Evolutionary conservation across 768 basidiomycete genomes (phyloP).

Genomic region (Leccinum rimulosum): DNA sequence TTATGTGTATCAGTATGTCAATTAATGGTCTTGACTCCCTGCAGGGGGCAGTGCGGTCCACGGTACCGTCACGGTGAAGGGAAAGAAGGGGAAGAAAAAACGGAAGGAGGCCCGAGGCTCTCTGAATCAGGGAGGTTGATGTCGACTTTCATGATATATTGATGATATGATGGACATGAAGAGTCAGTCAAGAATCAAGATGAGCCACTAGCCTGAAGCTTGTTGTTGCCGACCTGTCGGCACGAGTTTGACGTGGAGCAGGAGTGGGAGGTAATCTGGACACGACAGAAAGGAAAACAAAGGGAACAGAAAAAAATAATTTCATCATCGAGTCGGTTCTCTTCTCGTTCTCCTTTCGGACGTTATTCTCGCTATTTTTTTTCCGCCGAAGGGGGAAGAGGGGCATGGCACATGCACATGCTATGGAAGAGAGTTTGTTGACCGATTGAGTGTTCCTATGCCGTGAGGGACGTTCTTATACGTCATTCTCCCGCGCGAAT

Average conservation of each 20-base stretch:
- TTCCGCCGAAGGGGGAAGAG: background rate
- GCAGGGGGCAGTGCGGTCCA: background rate
- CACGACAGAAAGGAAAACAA: background rate
- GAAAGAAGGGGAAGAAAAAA: background rate
- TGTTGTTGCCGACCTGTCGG: background rate
- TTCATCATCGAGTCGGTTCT: background rate
- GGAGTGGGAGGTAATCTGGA: background rate
- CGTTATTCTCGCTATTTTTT: background rate
- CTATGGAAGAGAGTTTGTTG: background rate
- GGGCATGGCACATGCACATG: background rate
- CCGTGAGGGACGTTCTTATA: background rate
- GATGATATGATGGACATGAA: background rate
- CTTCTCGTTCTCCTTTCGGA: background rate
- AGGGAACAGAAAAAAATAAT: background rate
- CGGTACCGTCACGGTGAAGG: background rate
- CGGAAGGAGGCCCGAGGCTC: background rate
- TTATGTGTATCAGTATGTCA: background rate
- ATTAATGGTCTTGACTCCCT: background rate
- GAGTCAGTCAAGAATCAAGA: background rate
- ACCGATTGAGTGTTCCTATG: background rate
- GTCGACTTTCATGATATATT: background rate
- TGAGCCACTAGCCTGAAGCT: background rate
- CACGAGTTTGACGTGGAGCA: background rate
- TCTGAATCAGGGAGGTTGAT: background rate
- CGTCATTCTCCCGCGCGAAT: slow-evolving; percentile 1